Percentiles rank a stretch among this genome's conserved stretches.
Conservation (phyloP, 2,329 filamentous ascomycete species). For the Cladosporium phlei region DNA sequence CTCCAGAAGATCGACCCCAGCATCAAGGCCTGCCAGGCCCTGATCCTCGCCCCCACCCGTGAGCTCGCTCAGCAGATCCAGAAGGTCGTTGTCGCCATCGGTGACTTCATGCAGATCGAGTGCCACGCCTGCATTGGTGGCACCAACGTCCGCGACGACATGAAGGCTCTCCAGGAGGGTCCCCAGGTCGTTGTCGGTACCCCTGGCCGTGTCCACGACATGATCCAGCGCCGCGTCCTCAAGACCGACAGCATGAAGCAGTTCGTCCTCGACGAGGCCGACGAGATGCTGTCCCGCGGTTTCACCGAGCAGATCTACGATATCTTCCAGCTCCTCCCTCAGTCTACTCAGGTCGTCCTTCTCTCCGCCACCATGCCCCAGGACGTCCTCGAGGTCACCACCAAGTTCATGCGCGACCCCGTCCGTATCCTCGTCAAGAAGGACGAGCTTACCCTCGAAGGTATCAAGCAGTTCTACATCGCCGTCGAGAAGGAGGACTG, state of each 20-base stretch:
- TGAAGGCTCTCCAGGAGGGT: constrained; percentile 75
- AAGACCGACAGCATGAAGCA: constrained; percentile 74
- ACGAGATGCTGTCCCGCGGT: constrained; percentile 92
- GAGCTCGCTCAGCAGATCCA: constrained; percentile 98
- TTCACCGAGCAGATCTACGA: constrained; percentile 99
- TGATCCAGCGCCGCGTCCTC: constrained; percentile 70
- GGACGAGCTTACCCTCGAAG: constrained; percentile 96
- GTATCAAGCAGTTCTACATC: constrained; percentile 98
- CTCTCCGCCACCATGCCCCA: constrained; percentile 95
- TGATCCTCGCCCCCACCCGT: constrained; percentile 91
- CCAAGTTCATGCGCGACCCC: constrained; percentile 99
- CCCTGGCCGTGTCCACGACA: constrained; percentile 88
- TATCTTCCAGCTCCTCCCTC: constrained; percentile 93
- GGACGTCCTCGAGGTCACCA: constrained; percentile 98
- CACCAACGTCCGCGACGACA: constrained; percentile 96
- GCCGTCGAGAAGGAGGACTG: constrained; percentile 99
- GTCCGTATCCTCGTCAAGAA: constrained; percentile 96
- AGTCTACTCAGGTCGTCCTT: constrained; percentile 96
- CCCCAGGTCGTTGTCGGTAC: constrained; percentile 97
- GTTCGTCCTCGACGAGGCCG: constrained; percentile 71
- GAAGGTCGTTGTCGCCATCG: constrained; percentile 98
- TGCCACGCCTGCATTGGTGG: constrained; percentile 98
- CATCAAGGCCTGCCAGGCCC: constrained; percentile 94
- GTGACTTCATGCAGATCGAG: constrained; percentile 99
- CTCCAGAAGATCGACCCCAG: constrained; percentile 96